Evolutionary conservation across 768 basidiomycete genomes (phyloP), one percentile per base, ranked within the genome.

Genomic region (Xanthoconium stramineum): DNA sequence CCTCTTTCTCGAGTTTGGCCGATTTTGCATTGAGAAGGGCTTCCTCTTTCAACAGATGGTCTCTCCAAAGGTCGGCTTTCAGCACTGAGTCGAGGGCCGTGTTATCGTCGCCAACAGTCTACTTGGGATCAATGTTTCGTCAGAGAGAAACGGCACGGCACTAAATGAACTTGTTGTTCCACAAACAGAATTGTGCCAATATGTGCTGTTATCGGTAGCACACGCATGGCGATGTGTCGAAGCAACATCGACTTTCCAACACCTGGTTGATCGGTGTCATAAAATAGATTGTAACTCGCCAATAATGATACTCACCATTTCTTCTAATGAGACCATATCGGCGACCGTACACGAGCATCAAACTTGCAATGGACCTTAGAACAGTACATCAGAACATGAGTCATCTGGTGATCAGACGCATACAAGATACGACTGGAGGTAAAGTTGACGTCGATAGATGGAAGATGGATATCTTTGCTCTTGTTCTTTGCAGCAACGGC

Each of bases 21-120:
- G 98, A 80, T 58, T 83, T 81, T 0, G 80, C 80, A 64, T 95
- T 94, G 44, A 98, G 76, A 20, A 78, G 73, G 0, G 74, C 74
- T 71, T 98, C 95, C 66, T 99, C 94, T 53, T 85, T 88, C 48
- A 97, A 73, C 17, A 98, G 78, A 61, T 92, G 89, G 65, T 96
- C 94, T 69, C 96, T 81, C 94, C 97, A 98, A 33, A 99, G 97
- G 68, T 99, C 97, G n/a, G 97, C 97, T 71, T 95, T 94, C n/a
- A 99, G 80, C 20, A 99, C 97, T 1, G 95, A 94, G 20, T 94
- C 90, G 42, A 99, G 79, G 3, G 97, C 97, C 2, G 78, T 76
- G 0, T 94, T 98, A 61, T 95, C 94, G 70, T 98, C 96, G 33
- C 96, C 97, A 52, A 93, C 69, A 61, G 98, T 89, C 91, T 94